A percentile compares a stretch with the other conserved stretches of the same genome.
Conservation (phyloP, 2,329 filamentous ascomycete genomes). For the Claviceps arundinis region DNA sequence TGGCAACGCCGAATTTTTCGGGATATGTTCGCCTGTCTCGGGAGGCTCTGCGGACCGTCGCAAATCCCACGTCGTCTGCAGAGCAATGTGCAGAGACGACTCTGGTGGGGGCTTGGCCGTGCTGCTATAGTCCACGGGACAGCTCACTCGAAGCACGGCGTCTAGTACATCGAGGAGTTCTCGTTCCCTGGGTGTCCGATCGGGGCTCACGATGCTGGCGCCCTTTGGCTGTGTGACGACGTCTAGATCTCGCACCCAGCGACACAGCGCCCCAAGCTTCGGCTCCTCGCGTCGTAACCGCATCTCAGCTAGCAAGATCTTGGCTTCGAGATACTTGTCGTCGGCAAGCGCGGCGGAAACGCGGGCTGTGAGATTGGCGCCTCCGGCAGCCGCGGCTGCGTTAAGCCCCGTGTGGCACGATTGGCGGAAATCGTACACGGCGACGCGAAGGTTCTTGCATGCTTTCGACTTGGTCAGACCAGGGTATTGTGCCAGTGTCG, state of each 20-base stretch:
- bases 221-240: conserved; percentile 45
- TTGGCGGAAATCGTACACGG: conserved; percentile 56
- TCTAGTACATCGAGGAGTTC: conserved; percentile 50
- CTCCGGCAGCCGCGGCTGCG: conserved; percentile 31
- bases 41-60: conserved; percentile 27
- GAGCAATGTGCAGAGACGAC: conserved; percentile 35
- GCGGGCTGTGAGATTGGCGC: conserved; percentile 50
- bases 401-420: conserved; percentile 55
- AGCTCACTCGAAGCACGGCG: conserved; percentile 48
- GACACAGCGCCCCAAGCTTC: conserved; percentile 54
- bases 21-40: conserved; percentile 41
- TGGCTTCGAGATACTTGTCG: conserved; percentile 51
- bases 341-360: conserved; percentile 54
- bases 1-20: conserved; percentile 32
- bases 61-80: conserved; percentile 50
- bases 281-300: conserved; percentile 50
- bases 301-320: conserved; percentile 56
- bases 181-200: conserved; percentile 32
- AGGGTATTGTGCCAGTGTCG: conserved; percentile 43
- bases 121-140: conserved; percentile 40
- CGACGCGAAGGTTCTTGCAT: conserved; percentile 52
- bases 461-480: conserved; percentile 52
- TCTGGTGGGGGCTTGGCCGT: conserved; percentile 16
- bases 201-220: conserved; percentile 15
- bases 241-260: conserved; percentile 60